Evolutionary conservation across 2,329 filamentous ascomycete genomes (phyloP).

Genomic region (Pseudogymnoascus sp.): DNA sequence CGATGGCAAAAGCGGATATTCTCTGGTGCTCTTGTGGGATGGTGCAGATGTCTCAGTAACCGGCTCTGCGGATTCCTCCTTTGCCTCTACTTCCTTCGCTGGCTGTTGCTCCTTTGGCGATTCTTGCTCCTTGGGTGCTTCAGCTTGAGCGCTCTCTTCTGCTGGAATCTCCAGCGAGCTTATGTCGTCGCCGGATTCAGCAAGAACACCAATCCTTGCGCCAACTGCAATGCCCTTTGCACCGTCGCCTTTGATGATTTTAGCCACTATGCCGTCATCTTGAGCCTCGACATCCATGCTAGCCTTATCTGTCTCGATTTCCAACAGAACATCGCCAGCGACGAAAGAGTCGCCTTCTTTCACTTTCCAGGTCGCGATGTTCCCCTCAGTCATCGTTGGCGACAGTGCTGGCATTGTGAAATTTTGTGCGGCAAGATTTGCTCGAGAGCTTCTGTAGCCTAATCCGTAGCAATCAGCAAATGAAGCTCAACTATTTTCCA

Average conservation of each 20-base stretch:
- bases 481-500: slow-evolving; percentile 8
- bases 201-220: slow-evolving; percentile 71
- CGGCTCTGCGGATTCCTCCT: slow-evolving; percentile 11
- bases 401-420: slow-evolving; percentile 88
- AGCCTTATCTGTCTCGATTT: slow-evolving; percentile 92
- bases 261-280: slow-evolving; percentile 78
- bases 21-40: slow-evolving; percentile 52
- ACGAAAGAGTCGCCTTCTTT: slow-evolving; percentile 79
- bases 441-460: slow-evolving; percentile 59
- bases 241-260: slow-evolving; percentile 68
- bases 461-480: slow-evolving; percentile 15
- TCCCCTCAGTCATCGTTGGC: slow-evolving; percentile 90
- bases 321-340: slow-evolving; percentile 78
- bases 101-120: slow-evolving; percentile 17
- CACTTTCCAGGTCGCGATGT: slow-evolving; percentile 76
- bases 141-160: slow-evolving; percentile 43
- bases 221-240: slow-evolving; percentile 72
- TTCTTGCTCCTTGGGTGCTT: slow-evolving; percentile 22
- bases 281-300: slow-evolving; percentile 93
- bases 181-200: slow-evolving; percentile 74
- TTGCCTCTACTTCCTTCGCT: slow-evolving; percentile 16
- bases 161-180: slow-evolving; percentile 64
- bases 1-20: slow-evolving; percentile 71
- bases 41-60: slow-evolving; percentile 18
- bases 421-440: slow-evolving; percentile 67